Evolutionary conservation across 352 stramenopile genomes (phyloP), one percentile per base, ranked within the genome.

Genomic region (Pythium brachiatum): DNA sequence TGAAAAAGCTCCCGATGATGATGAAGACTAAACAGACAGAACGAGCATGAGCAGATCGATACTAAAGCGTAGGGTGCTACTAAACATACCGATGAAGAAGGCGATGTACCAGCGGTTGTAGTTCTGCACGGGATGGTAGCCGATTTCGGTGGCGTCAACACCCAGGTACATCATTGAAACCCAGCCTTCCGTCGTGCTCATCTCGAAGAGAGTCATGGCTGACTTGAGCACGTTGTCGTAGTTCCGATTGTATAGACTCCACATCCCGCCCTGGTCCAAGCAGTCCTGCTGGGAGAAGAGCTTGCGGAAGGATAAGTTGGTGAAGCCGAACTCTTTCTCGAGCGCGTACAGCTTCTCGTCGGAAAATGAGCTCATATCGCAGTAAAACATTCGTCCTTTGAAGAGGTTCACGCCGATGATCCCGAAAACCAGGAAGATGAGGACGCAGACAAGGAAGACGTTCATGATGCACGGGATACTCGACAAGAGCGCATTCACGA

Each of bases 351-450:
- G 21, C 41, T 69, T 52, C 2, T 66, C 60, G 5, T 46, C 47
- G 6, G 70, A 73, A 64, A 83, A 73, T 16, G 62, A 64, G 16
- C 54, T 70, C 72, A 82, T 76, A 48, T 79, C 63, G 69, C 89
- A 97, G 27, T 81, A 75, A 61, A 81, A 78, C 64, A 96, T 68
- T 26, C 75, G 70, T n/a, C 88, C 92, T 62, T 96, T 97, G 65
- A 97, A 91, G 43, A 96, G 83, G 27, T 85, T 78, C 18, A 77
- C 69, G 16, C 69, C 70, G 15, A 82, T 66, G 60, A 86, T 90
- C 1, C 94, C 88, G 58, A 90, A 92, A 57, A 97, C 85, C 38
- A 97, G 89, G 54, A 86, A 83, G 62, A 97, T 97, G 29, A 97
- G 82, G 18, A 89, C 89, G 57, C 86, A 95, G 1, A 98, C 76